Evolutionary conservation across 768 basidiomycete species (phyloP).

Genomic region (Mycena rosella): DNA sequence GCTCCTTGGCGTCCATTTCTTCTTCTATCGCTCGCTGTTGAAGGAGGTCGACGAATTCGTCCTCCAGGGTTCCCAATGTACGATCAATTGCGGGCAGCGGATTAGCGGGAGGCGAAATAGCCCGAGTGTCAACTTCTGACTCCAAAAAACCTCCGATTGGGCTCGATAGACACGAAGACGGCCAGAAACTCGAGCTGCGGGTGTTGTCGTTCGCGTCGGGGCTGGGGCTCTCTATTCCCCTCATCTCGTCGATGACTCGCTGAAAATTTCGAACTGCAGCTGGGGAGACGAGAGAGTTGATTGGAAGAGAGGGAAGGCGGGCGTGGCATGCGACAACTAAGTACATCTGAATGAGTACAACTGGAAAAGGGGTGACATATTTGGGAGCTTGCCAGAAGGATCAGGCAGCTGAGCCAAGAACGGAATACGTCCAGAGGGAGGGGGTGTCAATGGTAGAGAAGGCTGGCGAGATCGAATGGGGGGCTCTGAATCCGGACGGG

Average conservation of each 20-base stretch:
- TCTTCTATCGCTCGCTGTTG: slow-evolving; percentile 31
- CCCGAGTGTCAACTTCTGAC: slow-evolving; percentile 12
- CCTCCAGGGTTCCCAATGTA: slow-evolving; percentile 29
- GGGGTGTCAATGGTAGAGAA: slow-evolving; percentile 39
- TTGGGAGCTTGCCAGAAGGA: slow-evolving; percentile 14
- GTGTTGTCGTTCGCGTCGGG: not conserved
- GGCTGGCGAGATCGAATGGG: slow-evolving; percentile 6
- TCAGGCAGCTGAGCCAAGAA: slow-evolving; percentile 23
- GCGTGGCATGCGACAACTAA: not conserved
- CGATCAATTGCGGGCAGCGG: slow-evolving; percentile 3
- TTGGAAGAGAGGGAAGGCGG: not conserved
- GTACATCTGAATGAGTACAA: not conserved
- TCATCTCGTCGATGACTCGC: slow-evolving; percentile 39
- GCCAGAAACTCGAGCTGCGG: slow-evolving; percentile 4
- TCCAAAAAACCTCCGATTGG: not conserved
- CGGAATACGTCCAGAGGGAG: slow-evolving; percentile 35
- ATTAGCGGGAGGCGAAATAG: not conserved
- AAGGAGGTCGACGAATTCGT: slow-evolving; percentile 34
- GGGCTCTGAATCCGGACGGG: not conserved
- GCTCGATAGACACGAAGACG: slow-evolving; percentile 7
- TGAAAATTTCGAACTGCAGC: slow-evolving; percentile 35
- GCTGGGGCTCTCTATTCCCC: slow-evolving; percentile 17
- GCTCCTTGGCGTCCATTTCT: slow-evolving; percentile 30
- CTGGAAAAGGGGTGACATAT: not conserved
- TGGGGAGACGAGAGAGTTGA: slow-evolving; percentile 28